These are phyloP conservation scores for Plectosphaerella cucumerina DNA, from an alignment of 2,329 filamentous ascomycete genomes.

Conservation along the genomic window DNA sequence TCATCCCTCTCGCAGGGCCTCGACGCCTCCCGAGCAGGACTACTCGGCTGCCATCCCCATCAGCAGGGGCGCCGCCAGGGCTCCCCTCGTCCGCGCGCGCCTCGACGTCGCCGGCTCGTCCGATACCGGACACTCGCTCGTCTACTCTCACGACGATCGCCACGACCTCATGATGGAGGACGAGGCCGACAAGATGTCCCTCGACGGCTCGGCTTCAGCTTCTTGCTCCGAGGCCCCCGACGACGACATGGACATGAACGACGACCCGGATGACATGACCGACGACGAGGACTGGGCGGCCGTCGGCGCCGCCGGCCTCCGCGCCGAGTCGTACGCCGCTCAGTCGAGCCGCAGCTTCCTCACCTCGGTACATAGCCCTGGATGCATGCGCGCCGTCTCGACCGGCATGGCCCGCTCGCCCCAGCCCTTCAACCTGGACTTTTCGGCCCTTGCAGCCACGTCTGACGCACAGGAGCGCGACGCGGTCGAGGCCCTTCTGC, in stretches of 20 bases:
- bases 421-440: slow-evolving; percentile 45
- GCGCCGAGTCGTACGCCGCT: slow-evolving; percentile 61
- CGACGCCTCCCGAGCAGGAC: slow-evolving; percentile 37
- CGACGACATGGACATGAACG: slow-evolving; percentile 59
- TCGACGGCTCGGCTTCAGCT: slow-evolving; percentile 64
- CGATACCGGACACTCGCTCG: slow-evolving; percentile 66
- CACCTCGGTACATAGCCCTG: slow-evolving; percentile 44
- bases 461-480: slow-evolving; percentile 73
- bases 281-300: slow-evolving; percentile 96
- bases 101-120: slow-evolving; percentile 48
- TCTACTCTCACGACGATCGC: slow-evolving; percentile 70
- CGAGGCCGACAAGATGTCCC: slow-evolving; percentile 93
- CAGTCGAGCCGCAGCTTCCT: slow-evolving; percentile 39
- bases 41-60: slow-evolving; percentile 55
- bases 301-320: slow-evolving; percentile 80
- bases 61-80: slow-evolving; percentile 35
- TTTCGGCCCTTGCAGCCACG: slow-evolving; percentile 45
- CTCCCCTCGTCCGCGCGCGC: slow-evolving; percentile 39
- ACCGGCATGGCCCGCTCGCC: slow-evolving; percentile 51
- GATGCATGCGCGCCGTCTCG: slow-evolving; percentile 45
- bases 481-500: slow-evolving; percentile 75
- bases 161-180: slow-evolving; percentile 70
- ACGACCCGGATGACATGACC: slow-evolving; percentile 80
- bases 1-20: slow-evolving; percentile 42
- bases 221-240: slow-evolving; percentile 74